phyloP scores from a whole-genome alignment of 2,329 filamentous ascomycete genomes.

The Mollisia scopiformis region DNA sequence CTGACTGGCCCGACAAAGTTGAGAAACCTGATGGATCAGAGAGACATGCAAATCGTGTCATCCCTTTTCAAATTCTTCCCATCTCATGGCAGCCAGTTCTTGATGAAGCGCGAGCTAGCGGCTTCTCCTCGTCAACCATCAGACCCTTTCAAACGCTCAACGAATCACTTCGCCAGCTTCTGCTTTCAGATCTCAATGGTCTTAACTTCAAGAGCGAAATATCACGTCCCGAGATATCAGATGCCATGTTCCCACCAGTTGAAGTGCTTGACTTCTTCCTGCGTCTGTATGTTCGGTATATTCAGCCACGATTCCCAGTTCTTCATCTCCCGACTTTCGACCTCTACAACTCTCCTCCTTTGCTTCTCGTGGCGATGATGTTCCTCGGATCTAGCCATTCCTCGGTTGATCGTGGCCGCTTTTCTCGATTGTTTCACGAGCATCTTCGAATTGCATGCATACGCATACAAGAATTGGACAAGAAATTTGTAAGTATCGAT shows the following conservation, averaged over 20 bases:
- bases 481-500: conserved; percentile 30
- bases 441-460: conserved; percentile 27
- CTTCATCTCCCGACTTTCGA: conserved; percentile 34
- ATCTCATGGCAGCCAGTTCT: conserved; percentile 33
- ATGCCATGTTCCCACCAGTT: conserved; percentile 29
- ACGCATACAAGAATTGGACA: conserved; percentile 28
- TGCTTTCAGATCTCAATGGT: conserved; percentile 27
- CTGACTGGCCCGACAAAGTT: conserved; percentile 34
- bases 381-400: conserved; percentile 36
- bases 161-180: conserved; percentile 18
- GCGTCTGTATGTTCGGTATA: conserved; percentile 30
- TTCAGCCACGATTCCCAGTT: conserved; percentile 33
- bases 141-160: conserved; percentile 27
- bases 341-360: conserved; percentile 28
- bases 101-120: conserved; percentile 29
- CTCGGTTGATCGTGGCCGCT: conserved; percentile 29
- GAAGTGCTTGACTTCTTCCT: conserved; percentile 35
- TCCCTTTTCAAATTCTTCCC: conserved; percentile 25
- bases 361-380: conserved; percentile 34
- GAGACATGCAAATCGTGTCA: conserved; percentile 15
- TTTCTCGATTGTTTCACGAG: conserved; percentile 33
- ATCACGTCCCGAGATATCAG: conserved; percentile 27
- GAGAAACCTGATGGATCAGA: conserved; percentile 10
- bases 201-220: conserved; percentile 22
- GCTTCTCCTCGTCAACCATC: conserved; percentile 18